Conservation (phyloP, 2,329 filamentous ascomycete species). For the Aspergillus aculeatinus region DNA sequence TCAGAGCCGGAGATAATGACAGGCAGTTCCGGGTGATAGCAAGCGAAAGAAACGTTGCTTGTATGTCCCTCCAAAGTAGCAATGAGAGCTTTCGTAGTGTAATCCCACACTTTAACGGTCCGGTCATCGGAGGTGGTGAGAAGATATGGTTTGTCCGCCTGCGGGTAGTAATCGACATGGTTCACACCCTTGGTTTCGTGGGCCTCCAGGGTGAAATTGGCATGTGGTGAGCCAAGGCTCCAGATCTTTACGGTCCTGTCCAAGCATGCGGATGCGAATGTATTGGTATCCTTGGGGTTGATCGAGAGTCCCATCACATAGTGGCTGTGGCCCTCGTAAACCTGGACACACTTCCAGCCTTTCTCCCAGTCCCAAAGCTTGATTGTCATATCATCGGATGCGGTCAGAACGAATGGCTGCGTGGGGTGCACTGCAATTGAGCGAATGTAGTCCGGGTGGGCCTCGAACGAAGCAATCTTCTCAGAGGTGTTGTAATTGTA, state of each 20-base stretch:
- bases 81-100: slow-evolving; percentile 96
- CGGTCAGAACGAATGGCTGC: slow-evolving; percentile 92
- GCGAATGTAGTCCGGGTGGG: slow-evolving; percentile 96
- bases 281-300: slow-evolving; percentile 96
- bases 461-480: slow-evolving; percentile 96
- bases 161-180: slow-evolving; percentile 83
- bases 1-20: slow-evolving; percentile 98
- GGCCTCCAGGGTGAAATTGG: slow-evolving; percentile 95
- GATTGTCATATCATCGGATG: slow-evolving; percentile 97
- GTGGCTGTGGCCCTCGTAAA: slow-evolving; percentile 94
- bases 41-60: slow-evolving; percentile 96
- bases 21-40: slow-evolving; percentile 94
- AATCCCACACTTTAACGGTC: slow-evolving; percentile 98
- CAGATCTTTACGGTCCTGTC: slow-evolving; percentile 98
- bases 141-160: slow-evolving; percentile 74
- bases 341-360: slow-evolving; percentile 94
- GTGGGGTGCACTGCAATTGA: slow-evolving; percentile 94
- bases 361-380: slow-evolving; percentile 99
- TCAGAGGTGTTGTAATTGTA: slow-evolving; percentile 99
- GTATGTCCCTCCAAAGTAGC: slow-evolving; percentile 96
- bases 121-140: slow-evolving; percentile 95
- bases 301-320: slow-evolving; percentile 97
- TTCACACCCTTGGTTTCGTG: slow-evolving; percentile 98
- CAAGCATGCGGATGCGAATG: slow-evolving; percentile 87
- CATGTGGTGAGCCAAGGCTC: slow-evolving; percentile 88